These are phyloP conservation scores for Elsinoe necatrix DNA, from an alignment of 2,329 filamentous ascomycete species.

Conservation along the genomic window DNA sequence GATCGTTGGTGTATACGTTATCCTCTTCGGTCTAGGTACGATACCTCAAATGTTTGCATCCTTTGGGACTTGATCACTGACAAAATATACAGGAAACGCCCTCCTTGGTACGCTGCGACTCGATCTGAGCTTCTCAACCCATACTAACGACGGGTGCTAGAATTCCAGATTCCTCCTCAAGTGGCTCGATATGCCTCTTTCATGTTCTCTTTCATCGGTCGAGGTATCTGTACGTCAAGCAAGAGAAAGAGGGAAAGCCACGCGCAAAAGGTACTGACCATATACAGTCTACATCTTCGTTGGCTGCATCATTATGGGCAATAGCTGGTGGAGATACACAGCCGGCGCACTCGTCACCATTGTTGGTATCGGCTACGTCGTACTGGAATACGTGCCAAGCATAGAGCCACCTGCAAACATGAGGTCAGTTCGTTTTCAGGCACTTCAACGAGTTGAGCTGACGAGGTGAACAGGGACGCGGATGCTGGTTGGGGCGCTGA, in stretches of 20 bases:
- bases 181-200: conserved; percentile 91
- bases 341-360: conserved; percentile 70
- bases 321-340: conserved; percentile 58
- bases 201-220: conserved; percentile 94
- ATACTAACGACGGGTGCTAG: conserved; percentile 33
- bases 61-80: neutral
- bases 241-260: conserved; percentile 31
- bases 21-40: conserved; percentile 80
- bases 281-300: conserved; percentile 86
- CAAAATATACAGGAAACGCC: conserved; percentile 49
- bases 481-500: conserved; percentile 47
- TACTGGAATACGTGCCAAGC: conserved; percentile 42
- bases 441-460: neutral
- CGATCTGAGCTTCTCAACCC: neutral
- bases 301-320: conserved; percentile 72
- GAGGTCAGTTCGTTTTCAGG: conserved; percentile 31
- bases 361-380: conserved; percentile 65
- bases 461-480: conserved; percentile 34
- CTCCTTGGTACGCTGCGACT: conserved; percentile 33
- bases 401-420: conserved; percentile 48
- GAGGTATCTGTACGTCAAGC: conserved; percentile 67
- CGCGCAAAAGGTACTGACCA: neutral
- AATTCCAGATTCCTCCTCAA: conserved; percentile 93
- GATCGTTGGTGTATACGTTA: conserved; percentile 77
- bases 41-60: conserved; percentile 1